A percentile compares a stretch with the other conserved stretches of the same genome.
phyloP scores from a whole-genome alignment of 2,329 filamentous ascomycete species.

The Diaporthe sp. region DNA sequence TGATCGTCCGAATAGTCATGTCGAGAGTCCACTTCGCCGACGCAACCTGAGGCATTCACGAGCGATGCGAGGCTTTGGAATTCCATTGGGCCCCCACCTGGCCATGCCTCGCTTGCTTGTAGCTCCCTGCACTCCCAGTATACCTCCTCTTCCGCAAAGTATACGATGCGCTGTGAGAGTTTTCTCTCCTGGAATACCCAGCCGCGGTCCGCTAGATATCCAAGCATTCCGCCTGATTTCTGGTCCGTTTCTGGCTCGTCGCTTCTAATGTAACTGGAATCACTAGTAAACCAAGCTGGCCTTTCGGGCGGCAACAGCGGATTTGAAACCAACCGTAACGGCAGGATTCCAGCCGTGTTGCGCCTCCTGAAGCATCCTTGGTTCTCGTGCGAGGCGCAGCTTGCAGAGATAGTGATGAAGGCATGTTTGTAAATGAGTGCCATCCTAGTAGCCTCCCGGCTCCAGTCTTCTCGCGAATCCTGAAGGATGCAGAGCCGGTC shows the following conservation, averaged over 20 bases:
- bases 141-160: conserved; percentile 18
- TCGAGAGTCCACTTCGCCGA: too few relatives aligned
- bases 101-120: conserved; percentile 11
- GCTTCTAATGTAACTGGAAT: neutral
- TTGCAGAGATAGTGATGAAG: conserved; percentile 13
- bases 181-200: conserved; percentile 29
- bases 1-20: too few relatives aligned
- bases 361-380: conserved; percentile 26
- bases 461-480: conserved; percentile 16
- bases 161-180: conserved; percentile 8
- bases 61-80: too few relatives aligned
- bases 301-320: neutral
- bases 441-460: conserved; percentile 17
- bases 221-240: neutral
- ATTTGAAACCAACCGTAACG: neutral
- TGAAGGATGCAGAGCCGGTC: conserved; percentile 30
- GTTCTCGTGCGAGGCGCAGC: neutral
- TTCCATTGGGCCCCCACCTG: neutral
- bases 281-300: too few relatives aligned
- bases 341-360: neutral
- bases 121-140: conserved; percentile 28
- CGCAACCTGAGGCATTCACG: too few relatives aligned
- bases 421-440: conserved; percentile 25
- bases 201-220: conserved; percentile 14
- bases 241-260: neutral